Evolutionary conservation across 2,329 filamentous ascomycete species (phyloP).

Genomic region (Fusarium sp.): DNA sequence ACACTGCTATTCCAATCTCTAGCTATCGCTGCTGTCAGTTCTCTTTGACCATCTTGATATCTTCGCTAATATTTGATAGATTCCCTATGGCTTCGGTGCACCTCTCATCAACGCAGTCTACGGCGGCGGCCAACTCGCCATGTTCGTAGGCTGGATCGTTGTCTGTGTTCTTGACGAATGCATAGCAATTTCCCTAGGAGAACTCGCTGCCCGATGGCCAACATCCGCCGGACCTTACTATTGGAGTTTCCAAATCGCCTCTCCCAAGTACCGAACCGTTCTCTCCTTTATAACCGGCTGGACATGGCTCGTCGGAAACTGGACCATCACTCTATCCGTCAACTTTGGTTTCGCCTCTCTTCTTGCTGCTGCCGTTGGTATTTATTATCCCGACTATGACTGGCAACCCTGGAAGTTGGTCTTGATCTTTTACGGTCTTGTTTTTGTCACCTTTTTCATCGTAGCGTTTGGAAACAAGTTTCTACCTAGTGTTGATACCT

Average conservation of each 20-base stretch:
- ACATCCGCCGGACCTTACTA: conserved; percentile 72
- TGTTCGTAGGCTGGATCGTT: conserved; percentile 72
- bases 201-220: conserved; percentile 72
- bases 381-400: conserved; percentile 67
- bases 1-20: conserved; percentile 43
- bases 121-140: conserved; percentile 50
- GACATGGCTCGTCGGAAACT: conserved; percentile 76
- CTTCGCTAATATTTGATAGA: conserved; percentile 12
- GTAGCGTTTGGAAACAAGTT: conserved; percentile 67
- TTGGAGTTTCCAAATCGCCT: conserved; percentile 73
- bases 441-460: conserved; percentile 67
- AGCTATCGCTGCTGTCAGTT: conserved; percentile 42
- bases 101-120: conserved; percentile 39
- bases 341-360: conserved; percentile 73
- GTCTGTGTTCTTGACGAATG: conserved; percentile 74
- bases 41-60: rapidly evolving
- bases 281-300: conserved; percentile 77
- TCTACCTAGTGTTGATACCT: conserved; percentile 72
- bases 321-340: conserved; percentile 72
- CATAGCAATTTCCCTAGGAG: conserved; percentile 73
- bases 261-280: conserved; percentile 64
- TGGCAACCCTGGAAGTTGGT: conserved; percentile 74
- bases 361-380: conserved; percentile 69
- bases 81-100: conserved; percentile 40
- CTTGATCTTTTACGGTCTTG: conserved; percentile 73